Evolutionary conservation across 768 basidiomycete species (phyloP).

Genomic region (Fomitopsis serialis): DNA sequence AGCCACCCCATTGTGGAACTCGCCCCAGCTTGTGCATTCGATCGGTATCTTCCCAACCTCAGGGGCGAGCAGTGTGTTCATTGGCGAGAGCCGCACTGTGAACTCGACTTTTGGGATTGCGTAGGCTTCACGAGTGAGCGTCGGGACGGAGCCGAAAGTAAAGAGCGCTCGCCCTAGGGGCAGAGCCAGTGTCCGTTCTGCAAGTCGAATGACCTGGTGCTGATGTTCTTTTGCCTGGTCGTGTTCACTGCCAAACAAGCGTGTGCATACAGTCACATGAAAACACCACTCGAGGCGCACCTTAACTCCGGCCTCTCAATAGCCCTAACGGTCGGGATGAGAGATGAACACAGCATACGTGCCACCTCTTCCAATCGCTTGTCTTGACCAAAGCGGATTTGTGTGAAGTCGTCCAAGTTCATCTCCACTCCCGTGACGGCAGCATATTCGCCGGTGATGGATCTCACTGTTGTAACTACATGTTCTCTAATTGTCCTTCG

Average conservation of each 20-base stretch:
- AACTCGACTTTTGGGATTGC: constrained; percentile 77
- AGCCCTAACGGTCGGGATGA: constrained; percentile 55
- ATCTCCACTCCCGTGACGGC: constrained; percentile 68
- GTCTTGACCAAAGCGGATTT: constrained; percentile 88
- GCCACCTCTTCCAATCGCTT: constrained; percentile 87
- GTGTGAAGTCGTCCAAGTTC: constrained; percentile 66
- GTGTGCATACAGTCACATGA: not conserved
- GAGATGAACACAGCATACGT: constrained; percentile 82
- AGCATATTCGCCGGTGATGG: constrained; percentile 51
- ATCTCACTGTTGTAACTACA: constrained; percentile 39
- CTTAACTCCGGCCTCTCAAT: constrained; percentile 67
- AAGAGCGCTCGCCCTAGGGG: constrained; percentile 90
- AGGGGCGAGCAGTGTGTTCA: constrained; percentile 56
- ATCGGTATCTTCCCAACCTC: constrained; percentile 67
- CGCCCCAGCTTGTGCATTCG: constrained; percentile 86
- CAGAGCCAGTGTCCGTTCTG: constrained; percentile 84
- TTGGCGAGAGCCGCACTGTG: constrained; percentile 66
- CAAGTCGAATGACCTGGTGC: constrained; percentile 70
- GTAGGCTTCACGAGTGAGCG: constrained; percentile 74
- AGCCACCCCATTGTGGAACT: constrained; percentile 96
- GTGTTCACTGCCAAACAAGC: constrained; percentile 54
- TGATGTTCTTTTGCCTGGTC: constrained; percentile 87
- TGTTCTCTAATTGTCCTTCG: constrained; percentile 50
- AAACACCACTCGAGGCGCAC: constrained; percentile 26
- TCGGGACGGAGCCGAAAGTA: constrained; percentile 77